Evolutionary conservation across 1,139 yeast genomes (phyloP), one percentile per base, ranked within the genome.

Genomic region (Zygosaccharomyces pseudobailii): DNA sequence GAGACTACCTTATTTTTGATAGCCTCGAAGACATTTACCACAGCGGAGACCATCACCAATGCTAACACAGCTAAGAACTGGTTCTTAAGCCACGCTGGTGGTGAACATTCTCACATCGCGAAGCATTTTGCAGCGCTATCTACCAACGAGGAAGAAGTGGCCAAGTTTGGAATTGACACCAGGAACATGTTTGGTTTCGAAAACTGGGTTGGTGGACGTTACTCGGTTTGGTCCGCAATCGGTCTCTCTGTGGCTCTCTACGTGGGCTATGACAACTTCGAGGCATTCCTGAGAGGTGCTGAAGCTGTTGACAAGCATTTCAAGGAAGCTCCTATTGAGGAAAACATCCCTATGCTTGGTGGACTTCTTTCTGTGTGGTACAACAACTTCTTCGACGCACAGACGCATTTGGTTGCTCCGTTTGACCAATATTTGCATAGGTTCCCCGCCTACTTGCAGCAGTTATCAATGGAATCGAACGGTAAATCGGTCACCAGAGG

Each of bases 201-300:
- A 71, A 84, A 76, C 75, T 92, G 98, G 98, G 98, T 92, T 55
- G 98, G 98, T 66, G 98, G 98, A 66, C 85, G 98, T 73, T 92
- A 92, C 82, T 90, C 97, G 23, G 98, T 92, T 51, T 92, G 98
- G 98, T 87, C 96, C 38, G 94, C 98, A 57, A 92, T 92, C 70
- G 98, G 98, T 54, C 81, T 92, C 62, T 87, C 97, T 31, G 92
- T 92, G 55, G 95, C 96, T 62, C 74, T 92, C 63, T 92, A 86
- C 80, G 84, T 92, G 71, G 98, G 98, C 55, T 92, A 70, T 69
- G 97, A 92, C 57, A 87, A 89, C 79, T 92, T 92, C 66, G 89
- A 87, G 53, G 79, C 78, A 53, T 88, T 92, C 78, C 79, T 92
- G 66, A 86, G 84, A 73, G 98, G 98, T 74, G 98, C 96, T 56